Conservation (phyloP, 169 alveolate species). For the Eimeria necatrix region DNA sequence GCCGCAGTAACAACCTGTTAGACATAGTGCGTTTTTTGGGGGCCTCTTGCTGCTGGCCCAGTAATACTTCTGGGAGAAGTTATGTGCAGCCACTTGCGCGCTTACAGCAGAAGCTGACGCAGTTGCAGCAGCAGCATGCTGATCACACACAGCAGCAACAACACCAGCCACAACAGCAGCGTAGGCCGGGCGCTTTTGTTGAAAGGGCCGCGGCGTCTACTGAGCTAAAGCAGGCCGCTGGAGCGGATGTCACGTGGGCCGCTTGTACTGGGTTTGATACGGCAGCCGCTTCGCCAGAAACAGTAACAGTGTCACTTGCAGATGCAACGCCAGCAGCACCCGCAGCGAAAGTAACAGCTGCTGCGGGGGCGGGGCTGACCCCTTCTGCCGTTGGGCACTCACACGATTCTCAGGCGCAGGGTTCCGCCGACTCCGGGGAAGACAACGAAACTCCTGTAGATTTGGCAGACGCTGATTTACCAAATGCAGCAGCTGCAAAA, state of each 20-base stretch:
- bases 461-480: neutral
- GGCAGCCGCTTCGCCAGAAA: neutral
- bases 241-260: neutral
- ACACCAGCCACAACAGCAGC: slow-evolving; percentile 22
- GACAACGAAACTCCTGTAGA: neutral
- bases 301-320: slow-evolving; percentile 12
- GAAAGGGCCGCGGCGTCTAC: neutral
- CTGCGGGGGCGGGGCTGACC: neutral
- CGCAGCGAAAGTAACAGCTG: neutral
- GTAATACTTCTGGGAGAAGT: slow-evolving; percentile 28
- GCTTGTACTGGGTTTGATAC: neutral
- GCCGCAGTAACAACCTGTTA: slow-evolving; percentile 55
- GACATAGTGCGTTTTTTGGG: slow-evolving; percentile 51
- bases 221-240: neutral
- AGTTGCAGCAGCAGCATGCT: slow-evolving; percentile 56
- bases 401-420: neutral
- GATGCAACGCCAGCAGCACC: neutral
- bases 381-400: neutral
- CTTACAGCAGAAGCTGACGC: slow-evolving; percentile 66
- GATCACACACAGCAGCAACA: slow-evolving; percentile 53
- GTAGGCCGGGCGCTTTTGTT: neutral
- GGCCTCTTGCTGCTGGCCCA: slow-evolving; percentile 74
- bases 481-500: neutral
- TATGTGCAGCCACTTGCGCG: slow-evolving; percentile 72
- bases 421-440: neutral